These are phyloP conservation scores for Cutaneotrichosporon cavernicola DNA, from an alignment of 1,284 basidiomycete species.

Conservation along the genomic window DNA sequence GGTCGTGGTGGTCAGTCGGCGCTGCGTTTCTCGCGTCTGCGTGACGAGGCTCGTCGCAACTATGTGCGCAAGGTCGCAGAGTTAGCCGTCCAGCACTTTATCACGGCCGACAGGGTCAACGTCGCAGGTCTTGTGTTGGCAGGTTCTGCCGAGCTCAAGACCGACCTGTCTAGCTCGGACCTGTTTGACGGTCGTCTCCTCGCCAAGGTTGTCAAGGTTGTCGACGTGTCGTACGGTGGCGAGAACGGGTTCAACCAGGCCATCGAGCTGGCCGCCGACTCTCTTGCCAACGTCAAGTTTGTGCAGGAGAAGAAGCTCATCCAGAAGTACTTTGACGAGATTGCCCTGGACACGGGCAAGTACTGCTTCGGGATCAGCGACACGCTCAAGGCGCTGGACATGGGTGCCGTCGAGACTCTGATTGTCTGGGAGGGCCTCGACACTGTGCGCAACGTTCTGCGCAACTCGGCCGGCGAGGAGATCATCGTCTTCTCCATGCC, in stretches of 20 bases:
- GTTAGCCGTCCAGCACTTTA: conserved; percentile 94
- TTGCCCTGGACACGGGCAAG: conserved; percentile 93
- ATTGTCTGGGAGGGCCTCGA: conserved; percentile 99
- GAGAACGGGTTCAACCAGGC: conserved; percentile 99
- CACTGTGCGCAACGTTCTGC: conserved; percentile 76
- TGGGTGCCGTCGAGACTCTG: conserved; percentile 94
- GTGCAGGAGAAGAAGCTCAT: conserved; percentile 98
- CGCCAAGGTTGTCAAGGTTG: conserved; percentile 88
- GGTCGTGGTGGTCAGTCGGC: conserved; percentile 99
- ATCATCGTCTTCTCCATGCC: conserved; percentile 74
- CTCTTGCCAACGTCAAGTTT: conserved; percentile 97
- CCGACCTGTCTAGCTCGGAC: conserved; percentile 91
- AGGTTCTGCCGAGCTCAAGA: conserved; percentile 98
- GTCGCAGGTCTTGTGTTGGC: conserved; percentile 95
- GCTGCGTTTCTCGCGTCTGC: conserved; percentile 98
- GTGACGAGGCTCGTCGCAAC: conserved; percentile 99
- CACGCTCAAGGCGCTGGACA: conserved; percentile 92
- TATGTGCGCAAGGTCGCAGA: conserved; percentile 99
- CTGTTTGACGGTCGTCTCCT: conserved; percentile 88
- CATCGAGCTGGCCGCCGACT: conserved; percentile 94
- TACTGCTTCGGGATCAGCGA: conserved; percentile 99
- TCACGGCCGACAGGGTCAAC: conserved; percentile 98
- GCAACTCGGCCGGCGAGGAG: conserved; percentile 83
- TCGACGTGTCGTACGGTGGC: conserved; percentile 98
- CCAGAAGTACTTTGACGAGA: conserved; percentile 99